Percentiles rank a stretch among this genome's conserved stretches.
Evolutionary conservation across 2,329 filamentous ascomycete species (phyloP).

Genomic region (Sarocladium strictum): DNA sequence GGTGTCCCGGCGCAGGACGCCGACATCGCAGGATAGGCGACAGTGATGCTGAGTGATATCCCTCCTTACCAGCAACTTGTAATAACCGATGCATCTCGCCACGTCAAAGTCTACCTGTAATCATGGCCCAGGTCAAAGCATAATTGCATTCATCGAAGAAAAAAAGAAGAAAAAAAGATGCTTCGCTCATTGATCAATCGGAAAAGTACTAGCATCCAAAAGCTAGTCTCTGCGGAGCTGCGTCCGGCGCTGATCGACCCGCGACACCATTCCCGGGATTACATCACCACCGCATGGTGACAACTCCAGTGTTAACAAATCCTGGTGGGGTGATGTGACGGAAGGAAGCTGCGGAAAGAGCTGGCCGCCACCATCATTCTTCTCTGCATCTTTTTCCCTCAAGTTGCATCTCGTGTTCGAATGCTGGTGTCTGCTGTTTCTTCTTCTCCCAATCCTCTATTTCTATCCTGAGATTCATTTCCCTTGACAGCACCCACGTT

Average conservation of each 20-base stretch:
- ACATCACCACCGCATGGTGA: constrained; percentile 6
- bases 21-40: neutral
- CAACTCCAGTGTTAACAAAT: neutral
- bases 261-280: constrained; percentile 2
- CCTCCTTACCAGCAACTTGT: too few species aligned
- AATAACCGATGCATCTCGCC: too few species aligned
- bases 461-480: neutral
- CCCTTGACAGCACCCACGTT: neutral
- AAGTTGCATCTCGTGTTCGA: neutral
- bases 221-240: neutral
- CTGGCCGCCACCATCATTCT: neutral
- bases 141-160: too few species aligned
- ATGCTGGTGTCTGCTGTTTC: neutral
- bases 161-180: too few species aligned
- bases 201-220: neutral
- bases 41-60: too few species aligned
- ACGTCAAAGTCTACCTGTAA: too few species aligned
- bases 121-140: too few species aligned
- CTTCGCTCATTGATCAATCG: too few species aligned
- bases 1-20: neutral
- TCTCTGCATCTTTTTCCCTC: neutral
- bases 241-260: neutral
- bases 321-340: too few species aligned
- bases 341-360: neutral
- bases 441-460: neutral